A percentile compares a stretch with the other conserved stretches of the same genome.
Evolutionary conservation across 805 yeast genomes (phyloP).

Genomic region (Ogataea parapolymorpha): DNA sequence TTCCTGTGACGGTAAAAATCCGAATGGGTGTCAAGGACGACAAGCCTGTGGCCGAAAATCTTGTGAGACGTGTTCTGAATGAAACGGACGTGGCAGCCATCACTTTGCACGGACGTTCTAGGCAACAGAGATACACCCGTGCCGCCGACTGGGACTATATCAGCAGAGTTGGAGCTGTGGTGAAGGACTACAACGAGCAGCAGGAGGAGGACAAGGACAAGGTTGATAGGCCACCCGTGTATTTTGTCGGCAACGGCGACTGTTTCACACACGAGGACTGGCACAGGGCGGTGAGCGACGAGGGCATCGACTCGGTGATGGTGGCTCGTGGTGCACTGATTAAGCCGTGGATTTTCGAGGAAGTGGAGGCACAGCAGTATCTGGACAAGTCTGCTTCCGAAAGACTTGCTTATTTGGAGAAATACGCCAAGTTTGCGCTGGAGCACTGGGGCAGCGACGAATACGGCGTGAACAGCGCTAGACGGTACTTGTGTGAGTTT

Average conservation of each 20-base stretch:
- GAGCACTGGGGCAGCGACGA: conserved; percentile 99
- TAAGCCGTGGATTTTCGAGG: conserved; percentile 99
- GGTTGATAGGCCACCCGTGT: conserved; percentile 59
- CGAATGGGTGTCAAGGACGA: conserved; percentile 87
- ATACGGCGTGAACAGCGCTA: conserved; percentile 82
- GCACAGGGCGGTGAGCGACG: conserved; percentile 63
- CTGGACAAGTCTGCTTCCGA: conserved; percentile 89
- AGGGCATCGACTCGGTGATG: conserved; percentile 89
- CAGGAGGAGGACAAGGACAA: conserved; percentile 59
- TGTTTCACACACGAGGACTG: conserved; percentile 84
- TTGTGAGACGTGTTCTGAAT: conserved; percentile 66
- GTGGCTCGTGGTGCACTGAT: conserved; percentile 96
- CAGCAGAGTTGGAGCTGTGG: conserved; percentile 63
- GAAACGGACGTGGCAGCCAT: conserved; percentile 87
- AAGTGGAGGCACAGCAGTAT: conserved; percentile 83
- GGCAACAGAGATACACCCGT: conserved; percentile 91
- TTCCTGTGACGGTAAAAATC: conserved; percentile 88
- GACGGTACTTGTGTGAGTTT: conserved; percentile 92
- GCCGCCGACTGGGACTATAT: conserved; percentile 94
- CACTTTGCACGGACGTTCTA: conserved; percentile 92
- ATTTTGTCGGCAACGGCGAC: conserved; percentile 94
- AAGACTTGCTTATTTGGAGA: conserved; percentile 70
- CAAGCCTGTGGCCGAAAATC: conserved; percentile 80
- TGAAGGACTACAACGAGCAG: conserved; percentile 55
- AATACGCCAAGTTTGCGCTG: conserved; percentile 75